Conservation (phyloP, 192 early-diverging fungal species). For the Mortierella antarctica region DNA sequence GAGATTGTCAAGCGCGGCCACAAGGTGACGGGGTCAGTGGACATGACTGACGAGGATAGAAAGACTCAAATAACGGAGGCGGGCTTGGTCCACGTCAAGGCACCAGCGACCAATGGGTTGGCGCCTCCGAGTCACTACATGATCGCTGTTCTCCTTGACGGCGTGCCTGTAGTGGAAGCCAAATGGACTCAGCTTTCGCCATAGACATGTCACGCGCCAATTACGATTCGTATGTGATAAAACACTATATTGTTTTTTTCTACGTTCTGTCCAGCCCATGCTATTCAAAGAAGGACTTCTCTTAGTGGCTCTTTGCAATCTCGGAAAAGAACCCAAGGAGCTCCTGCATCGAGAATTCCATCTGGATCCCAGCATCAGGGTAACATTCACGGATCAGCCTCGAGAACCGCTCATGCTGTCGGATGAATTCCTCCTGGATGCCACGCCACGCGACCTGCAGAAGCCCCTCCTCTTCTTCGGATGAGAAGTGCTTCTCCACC, state of each 20-base stretch:
- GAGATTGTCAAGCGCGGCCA: conserved; percentile 24
- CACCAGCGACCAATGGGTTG: conserved; percentile 31
- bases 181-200: conserved; percentile 42
- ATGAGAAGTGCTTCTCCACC: conserved; percentile 95
- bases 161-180: conserved; percentile 40
- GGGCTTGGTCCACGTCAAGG: conserved; percentile 32
- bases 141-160: conserved; percentile 40
- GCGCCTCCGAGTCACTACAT: conserved; percentile 46
- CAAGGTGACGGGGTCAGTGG: not conserved
- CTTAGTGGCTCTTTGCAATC: conserved; percentile 64
- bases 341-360: conserved; percentile 92
- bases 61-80: conserved; percentile 3
- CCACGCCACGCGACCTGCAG: conserved; percentile 91
- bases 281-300: not conserved
- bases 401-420: conserved; percentile 84
- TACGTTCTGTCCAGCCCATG: not conserved
- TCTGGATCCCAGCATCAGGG: conserved; percentile 79
- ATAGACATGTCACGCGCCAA: not conserved
- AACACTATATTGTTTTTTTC: not conserved
- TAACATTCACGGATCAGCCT: conserved; percentile 87
- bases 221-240: too few relatives aligned
- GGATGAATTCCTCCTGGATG: conserved; percentile 88
- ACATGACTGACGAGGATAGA: not conserved
- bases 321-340: conserved; percentile 79
- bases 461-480: conserved; percentile 82